Evolutionary conservation across 441 rosid genomes (phyloP).

Genomic region (Theobroma grandiflorum): DNA sequence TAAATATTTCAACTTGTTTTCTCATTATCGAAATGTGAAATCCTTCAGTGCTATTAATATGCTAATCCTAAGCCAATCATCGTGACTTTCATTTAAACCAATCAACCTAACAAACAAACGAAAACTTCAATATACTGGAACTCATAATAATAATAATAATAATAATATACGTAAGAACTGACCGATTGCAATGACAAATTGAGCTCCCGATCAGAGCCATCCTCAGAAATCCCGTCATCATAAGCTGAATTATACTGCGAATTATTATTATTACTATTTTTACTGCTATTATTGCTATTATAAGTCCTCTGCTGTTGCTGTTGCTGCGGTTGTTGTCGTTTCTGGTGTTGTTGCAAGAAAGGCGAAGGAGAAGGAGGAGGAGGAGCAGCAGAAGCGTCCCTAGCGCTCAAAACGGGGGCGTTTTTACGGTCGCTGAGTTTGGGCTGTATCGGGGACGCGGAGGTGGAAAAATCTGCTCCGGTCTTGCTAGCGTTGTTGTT

Average conservation of each 20-base stretch:
- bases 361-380: conserved; percentile 17
- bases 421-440: conserved; percentile 35
- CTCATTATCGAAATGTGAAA: not conserved
- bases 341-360: conserved; percentile 30
- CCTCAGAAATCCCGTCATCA: conserved; percentile 44
- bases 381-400: not conserved
- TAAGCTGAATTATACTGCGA: conserved; percentile 37
- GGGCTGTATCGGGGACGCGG: conserved; percentile 40
- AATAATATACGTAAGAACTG: conserved; percentile 26
- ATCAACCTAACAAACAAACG: conserved; percentile 8
- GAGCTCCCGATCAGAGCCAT: conserved; percentile 51
- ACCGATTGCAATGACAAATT: conserved; percentile 42
- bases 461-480: conserved; percentile 25
- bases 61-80: not conserved
- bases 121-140: not conserved
- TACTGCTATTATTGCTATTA: conserved; percentile 18
- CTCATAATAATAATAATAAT: not conserved
- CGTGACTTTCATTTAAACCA: not conserved
- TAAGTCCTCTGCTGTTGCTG: conserved; percentile 23
- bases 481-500: conserved; percentile 29
- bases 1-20: conserved; percentile 5
- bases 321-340: conserved; percentile 15
- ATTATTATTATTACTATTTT: conserved; percentile 6
- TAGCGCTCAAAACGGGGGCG: conserved; percentile 35
- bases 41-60: not conserved